Evolutionary conservation across 148 eudicot species (phyloP), one percentile per base, ranked within the genome.

Genomic region (Gaultheria prostrata): DNA sequence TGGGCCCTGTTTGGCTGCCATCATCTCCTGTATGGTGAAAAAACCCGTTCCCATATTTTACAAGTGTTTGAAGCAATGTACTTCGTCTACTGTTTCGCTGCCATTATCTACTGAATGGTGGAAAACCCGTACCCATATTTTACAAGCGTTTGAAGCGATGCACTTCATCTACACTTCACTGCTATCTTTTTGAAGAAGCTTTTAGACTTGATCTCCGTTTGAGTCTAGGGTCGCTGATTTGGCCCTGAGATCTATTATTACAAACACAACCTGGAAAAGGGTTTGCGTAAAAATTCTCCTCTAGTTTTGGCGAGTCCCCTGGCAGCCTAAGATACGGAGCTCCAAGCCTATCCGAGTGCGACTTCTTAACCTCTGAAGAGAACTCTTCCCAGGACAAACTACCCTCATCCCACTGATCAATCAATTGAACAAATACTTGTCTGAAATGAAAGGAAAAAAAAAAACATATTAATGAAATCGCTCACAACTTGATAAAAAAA

Each of bases 261-360:
- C 98, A 94, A 30, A 94, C 65, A 63, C 98, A 94, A 75, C 94
- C 95, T 11, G 95, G 98, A 26, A 86, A 91, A 26, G 98, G 95
- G 84, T 94, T 94, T 48, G 95, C 92, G 39, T 93, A 92, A 43
- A 92, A 93, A 50, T 83, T 89, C 87, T 94, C 98, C 74, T 94
- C 95, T 0, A 86, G 54, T 65, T 87, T 80, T 1, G 94, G 94
- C 8, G 85, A 46, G 1, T 83, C 83, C 8, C 92, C 91, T 0
- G 84, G 87, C 80, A 71, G 21, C 80, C 98, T 87, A n/a, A 28
- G 82, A 12, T 83, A 84, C 0, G 95, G 98, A 26, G 86, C 91
- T 32, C 94, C 94, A 17, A 70, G 75, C 43, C 94, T 84, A 45
- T 88, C 78, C 4, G 49, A 39, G 45, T 94, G 98, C 69, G 91